phyloP scores from a whole-genome alignment of 495 filamentous ascomycete genomes.

The Aspergillus taichungensis region DNA sequence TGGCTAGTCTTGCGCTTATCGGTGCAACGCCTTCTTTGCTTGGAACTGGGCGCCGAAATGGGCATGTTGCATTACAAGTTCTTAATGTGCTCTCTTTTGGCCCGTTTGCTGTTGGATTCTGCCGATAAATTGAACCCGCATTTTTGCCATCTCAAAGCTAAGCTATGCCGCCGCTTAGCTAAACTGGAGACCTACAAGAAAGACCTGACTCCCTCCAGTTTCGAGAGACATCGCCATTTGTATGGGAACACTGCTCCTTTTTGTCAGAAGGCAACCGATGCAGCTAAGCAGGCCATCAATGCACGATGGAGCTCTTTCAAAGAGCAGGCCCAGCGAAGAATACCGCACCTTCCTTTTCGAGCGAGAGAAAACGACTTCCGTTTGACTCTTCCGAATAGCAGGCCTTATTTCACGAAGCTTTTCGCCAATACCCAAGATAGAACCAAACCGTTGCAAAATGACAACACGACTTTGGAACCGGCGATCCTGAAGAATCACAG shows the following conservation, averaged over 20 bases:
- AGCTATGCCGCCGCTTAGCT: constrained; percentile 52
- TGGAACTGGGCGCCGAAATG: constrained; percentile 30
- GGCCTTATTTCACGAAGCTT: constrained; percentile 23
- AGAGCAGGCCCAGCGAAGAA: constrained; percentile 10
- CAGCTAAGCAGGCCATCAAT: constrained; percentile 6
- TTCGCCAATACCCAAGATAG: constrained; percentile 2
- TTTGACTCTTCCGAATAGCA: constrained; percentile 40
- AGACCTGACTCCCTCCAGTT: neutral
- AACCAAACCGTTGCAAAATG: neutral
- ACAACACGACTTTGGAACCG: too few relatives aligned
- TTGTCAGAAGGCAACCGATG: constrained; percentile 19
- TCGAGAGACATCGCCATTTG: constrained; percentile 9
- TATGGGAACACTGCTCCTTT: constrained; percentile 10
- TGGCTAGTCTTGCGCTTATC: constrained; percentile 54
- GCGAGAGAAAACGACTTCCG: constrained; percentile 18
- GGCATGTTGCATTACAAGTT: constrained; percentile 52
- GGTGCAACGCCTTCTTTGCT: constrained; percentile 38
- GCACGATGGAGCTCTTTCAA: constrained; percentile 25
- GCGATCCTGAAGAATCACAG: constrained; percentile 2
- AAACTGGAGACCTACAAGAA: constrained; percentile 44
- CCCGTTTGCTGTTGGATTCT: constrained; percentile 32
- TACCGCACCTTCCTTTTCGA: constrained; percentile 30
- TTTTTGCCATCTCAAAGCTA: constrained; percentile 32
- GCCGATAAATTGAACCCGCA: constrained; percentile 19
- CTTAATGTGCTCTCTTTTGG: constrained; percentile 38